phyloP scores from a whole-genome alignment of 768 basidiomycete genomes.

The Trametes villosa region DNA sequence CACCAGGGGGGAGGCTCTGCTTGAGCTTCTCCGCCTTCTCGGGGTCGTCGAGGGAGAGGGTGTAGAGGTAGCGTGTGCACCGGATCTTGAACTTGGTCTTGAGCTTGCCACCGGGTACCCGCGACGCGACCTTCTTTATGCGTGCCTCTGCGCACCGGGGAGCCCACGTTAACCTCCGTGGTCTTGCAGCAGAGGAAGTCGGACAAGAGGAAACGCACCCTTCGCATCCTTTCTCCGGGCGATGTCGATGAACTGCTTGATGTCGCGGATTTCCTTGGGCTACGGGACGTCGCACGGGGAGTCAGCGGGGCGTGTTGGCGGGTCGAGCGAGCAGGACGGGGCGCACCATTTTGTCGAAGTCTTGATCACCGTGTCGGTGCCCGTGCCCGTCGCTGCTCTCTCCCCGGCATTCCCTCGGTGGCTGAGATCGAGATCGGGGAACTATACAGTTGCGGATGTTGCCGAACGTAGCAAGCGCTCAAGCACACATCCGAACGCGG shows the following conservation, averaged over 20 bases:
- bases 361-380: slow-evolving; percentile 20
- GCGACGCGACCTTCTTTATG: slow-evolving; percentile 91
- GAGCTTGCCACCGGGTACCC: slow-evolving; percentile 68
- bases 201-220: too few relatives aligned
- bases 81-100: slow-evolving; percentile 99
- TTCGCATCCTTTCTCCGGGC: slow-evolving; percentile 96
- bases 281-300: slow-evolving; percentile 39
- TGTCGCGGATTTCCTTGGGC: slow-evolving; percentile 98
- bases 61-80: slow-evolving; percentile 96
- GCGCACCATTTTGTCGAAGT: slow-evolving; percentile 21
- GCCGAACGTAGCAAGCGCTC: neutral
- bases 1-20: slow-evolving; percentile 94
- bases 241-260: slow-evolving; percentile 98
- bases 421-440: slow-evolving; percentile 23
- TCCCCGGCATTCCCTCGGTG: slow-evolving; percentile 9
- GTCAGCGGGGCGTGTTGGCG: neutral
- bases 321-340: neutral
- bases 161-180: neutral
- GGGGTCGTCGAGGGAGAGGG: slow-evolving; percentile 92
- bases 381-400: slow-evolving; percentile 4
- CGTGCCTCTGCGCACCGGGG: slow-evolving; percentile 71
- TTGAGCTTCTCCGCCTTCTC: slow-evolving; percentile 99
- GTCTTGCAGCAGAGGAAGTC: neutral
- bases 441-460: slow-evolving; percentile 20
- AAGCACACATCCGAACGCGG: neutral